Percentiles rank a stretch among this genome's conserved stretches.
Conservation (phyloP, 352 stramenopile genomes). For the Phytophthora uliginosa region DNA sequence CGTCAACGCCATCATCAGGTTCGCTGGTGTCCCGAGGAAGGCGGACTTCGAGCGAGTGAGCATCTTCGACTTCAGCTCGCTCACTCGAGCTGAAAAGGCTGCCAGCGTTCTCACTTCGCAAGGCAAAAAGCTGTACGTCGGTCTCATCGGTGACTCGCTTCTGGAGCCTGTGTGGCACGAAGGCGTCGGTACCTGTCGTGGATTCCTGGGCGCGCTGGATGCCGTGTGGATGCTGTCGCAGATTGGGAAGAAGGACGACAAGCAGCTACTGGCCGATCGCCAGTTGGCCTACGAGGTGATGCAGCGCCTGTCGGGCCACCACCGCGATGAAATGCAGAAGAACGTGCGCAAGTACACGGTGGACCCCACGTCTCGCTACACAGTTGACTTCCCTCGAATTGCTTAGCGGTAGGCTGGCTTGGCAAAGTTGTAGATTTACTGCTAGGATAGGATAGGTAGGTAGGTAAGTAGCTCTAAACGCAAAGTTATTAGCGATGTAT, state of each 20-base stretch:
- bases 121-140: constrained; percentile 79
- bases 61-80: constrained; percentile 82
- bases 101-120: constrained; percentile 62
- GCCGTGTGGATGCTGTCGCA: constrained; percentile 75
- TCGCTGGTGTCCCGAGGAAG: constrained; percentile 66
- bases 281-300: constrained; percentile 73
- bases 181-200: constrained; percentile 77
- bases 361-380: constrained; percentile 75
- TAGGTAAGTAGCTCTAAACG: not conserved
- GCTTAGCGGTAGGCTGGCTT: not conserved
- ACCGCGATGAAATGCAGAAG: constrained; percentile 73
- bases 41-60: constrained; percentile 64
- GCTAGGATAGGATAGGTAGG: not conserved
- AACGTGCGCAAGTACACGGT: constrained; percentile 83
- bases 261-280: constrained; percentile 69
- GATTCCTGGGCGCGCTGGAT: constrained; percentile 81
- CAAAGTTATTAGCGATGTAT: not conserved
- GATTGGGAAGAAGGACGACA: constrained; percentile 66
- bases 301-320: constrained; percentile 70
- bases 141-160: constrained; percentile 75
- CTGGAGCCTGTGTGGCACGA: constrained; percentile 89
- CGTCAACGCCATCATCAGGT: constrained; percentile 66
- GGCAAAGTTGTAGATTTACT: not conserved
- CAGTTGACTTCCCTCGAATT: constrained; percentile 50
- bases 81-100: constrained; percentile 70